phyloP scores from a whole-genome alignment of 768 basidiomycete genomes.

The Lactifluus rugatus region DNA sequence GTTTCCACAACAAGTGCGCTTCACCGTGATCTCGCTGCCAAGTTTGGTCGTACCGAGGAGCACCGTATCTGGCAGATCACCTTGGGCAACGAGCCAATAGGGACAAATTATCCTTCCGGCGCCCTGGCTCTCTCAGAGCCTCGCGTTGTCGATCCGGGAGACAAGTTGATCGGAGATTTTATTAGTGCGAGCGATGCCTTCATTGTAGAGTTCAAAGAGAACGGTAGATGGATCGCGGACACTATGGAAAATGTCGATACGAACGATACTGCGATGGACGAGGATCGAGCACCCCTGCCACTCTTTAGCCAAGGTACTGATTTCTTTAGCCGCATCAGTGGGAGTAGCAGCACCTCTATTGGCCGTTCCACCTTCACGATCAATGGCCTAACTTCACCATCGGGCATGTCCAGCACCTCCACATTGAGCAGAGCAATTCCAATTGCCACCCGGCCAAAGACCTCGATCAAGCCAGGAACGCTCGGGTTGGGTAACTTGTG shows the following conservation, averaged over 20 bases:
- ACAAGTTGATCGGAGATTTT: slow-evolving; percentile 47
- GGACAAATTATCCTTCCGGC: slow-evolving; percentile 16
- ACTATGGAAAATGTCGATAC: not conserved
- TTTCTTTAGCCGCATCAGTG: slow-evolving; percentile 18
- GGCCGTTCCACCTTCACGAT: slow-evolving; percentile 6
- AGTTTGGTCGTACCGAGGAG: slow-evolving; percentile 17
- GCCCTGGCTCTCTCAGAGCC: slow-evolving; percentile 22
- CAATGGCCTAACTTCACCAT: slow-evolving; percentile 13
- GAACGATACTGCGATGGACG: not conserved
- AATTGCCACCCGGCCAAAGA: slow-evolving; percentile 25
- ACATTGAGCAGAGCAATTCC: slow-evolving; percentile 8
- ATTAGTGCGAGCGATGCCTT: slow-evolving; percentile 59
- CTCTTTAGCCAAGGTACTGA: slow-evolving; percentile 19
- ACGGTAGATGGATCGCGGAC: slow-evolving; percentile 48
- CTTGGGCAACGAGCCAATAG: slow-evolving; percentile 18
- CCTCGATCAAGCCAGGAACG: slow-evolving; percentile 53
- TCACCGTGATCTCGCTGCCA: slow-evolving; percentile 24
- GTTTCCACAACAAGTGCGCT: slow-evolving; percentile 37
- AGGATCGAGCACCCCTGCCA: slow-evolving; percentile 14
- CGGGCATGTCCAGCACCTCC: slow-evolving; percentile 10
- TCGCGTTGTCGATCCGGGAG: slow-evolving; percentile 37
- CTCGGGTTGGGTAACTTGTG: slow-evolving; percentile 86
- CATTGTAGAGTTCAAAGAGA: slow-evolving; percentile 61
- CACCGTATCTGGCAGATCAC: slow-evolving; percentile 61
- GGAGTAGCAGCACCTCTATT: slow-evolving; percentile 4